phyloP scores from a whole-genome alignment of 768 basidiomycete species.

The Trametes cubensis region DNA sequence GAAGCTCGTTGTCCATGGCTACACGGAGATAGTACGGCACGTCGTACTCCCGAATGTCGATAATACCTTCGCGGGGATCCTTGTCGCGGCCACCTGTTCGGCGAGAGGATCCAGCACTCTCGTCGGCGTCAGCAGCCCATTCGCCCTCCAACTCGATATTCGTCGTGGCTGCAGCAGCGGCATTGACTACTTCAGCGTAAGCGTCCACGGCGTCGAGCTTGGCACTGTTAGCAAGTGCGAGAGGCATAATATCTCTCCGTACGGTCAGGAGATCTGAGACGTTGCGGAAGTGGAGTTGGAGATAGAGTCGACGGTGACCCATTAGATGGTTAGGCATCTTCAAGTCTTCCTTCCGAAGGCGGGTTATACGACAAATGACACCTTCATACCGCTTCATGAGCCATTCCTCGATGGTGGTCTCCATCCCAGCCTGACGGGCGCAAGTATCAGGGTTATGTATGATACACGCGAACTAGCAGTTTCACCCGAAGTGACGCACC shows the following conservation, averaged over 20 bases:
- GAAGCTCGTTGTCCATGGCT: constrained; percentile 98
- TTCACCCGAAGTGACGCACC: constrained; percentile 48
- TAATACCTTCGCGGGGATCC: constrained; percentile 89
- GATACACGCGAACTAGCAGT: background rate
- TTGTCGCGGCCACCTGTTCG: constrained; percentile 50
- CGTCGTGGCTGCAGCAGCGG: constrained; percentile 65
- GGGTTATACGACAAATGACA: constrained; percentile 72
- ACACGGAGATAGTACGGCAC: constrained; percentile 97
- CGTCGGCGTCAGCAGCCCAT: constrained; percentile 51
- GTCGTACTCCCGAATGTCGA: constrained; percentile 95
- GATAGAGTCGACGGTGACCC: constrained; percentile 87
- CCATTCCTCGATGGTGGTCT: constrained; percentile 94
- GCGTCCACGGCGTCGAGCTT: constrained; percentile 96
- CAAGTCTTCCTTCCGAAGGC: constrained; percentile 90
- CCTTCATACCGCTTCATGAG: constrained; percentile 92
- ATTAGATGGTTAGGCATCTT: constrained; percentile 95
- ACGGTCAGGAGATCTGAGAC: constrained; percentile 90
- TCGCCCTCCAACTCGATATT: constrained; percentile 72
- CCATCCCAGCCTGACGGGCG: constrained; percentile 68
- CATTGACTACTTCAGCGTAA: constrained; percentile 93
- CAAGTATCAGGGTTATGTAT: background rate
- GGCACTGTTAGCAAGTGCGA: constrained; percentile 87
- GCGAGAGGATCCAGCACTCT: constrained; percentile 36
- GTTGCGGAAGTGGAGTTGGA: constrained; percentile 89
- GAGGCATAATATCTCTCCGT: constrained; percentile 84